Percentiles rank a stretch among this genome's conserved stretches.
Conservation (phyloP, 371 early-diverging fungal species). For the Syncephalastrum sp. region DNA sequence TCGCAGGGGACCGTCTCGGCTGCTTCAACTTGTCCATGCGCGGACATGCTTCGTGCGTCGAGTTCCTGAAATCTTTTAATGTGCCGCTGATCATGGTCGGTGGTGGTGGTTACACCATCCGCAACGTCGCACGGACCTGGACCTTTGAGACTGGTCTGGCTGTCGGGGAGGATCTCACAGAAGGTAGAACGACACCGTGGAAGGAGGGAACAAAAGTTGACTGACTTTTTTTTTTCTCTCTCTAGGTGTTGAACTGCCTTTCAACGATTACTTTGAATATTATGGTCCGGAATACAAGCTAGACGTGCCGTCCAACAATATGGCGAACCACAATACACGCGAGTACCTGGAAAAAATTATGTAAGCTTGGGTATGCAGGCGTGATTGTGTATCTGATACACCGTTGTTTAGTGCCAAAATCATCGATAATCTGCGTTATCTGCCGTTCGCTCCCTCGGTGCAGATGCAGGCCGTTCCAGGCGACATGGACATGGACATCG, state of each 20-base stretch:
- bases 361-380: constrained; percentile 33
- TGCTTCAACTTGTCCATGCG: constrained; percentile 95
- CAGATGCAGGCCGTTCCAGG: constrained; percentile 78
- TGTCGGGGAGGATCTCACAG: constrained; percentile 60
- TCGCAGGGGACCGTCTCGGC: constrained; percentile 97
- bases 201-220: neutral
- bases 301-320: constrained; percentile 92
- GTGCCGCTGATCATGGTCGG: constrained; percentile 93
- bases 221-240: neutral
- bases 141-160: constrained; percentile 93
- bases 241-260: constrained; percentile 73
- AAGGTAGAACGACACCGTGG: constrained; percentile 6
- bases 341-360: constrained; percentile 89
- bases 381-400: neutral
- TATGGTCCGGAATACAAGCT: constrained; percentile 94
- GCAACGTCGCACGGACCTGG: constrained; percentile 96
- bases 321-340: constrained; percentile 93
- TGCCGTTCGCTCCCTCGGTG: constrained; percentile 94
- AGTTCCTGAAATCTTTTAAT: constrained; percentile 84
- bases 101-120: constrained; percentile 97
- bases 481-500: constrained; percentile 43
- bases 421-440: constrained; percentile 84
- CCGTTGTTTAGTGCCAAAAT: constrained; percentile 59
- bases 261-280: constrained; percentile 94
- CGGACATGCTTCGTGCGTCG: constrained; percentile 84